Evolutionary conservation across 1,139 yeast species (phyloP).

Genomic region (Candida frijolesensis): DNA sequence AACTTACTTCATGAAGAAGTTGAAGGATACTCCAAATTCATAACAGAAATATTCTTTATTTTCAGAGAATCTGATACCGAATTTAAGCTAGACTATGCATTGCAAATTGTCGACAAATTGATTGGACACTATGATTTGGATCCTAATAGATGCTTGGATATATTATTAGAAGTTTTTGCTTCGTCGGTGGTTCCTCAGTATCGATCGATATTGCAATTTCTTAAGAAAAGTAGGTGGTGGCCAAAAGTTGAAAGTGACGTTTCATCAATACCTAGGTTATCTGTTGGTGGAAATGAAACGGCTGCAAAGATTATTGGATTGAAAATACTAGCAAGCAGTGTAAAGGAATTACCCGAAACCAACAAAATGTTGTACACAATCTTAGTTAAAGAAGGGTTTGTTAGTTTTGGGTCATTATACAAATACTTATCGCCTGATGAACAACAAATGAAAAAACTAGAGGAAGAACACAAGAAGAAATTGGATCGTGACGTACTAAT

Average conservation of each 20-base stretch:
- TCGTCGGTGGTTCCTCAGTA: conserved; percentile 47
- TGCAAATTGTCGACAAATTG: conserved; percentile 54
- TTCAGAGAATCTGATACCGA: conserved; percentile 42
- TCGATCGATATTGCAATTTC: conserved; percentile 48
- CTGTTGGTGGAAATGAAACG: conserved; percentile 66
- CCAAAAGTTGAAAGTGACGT: conserved; percentile 44
- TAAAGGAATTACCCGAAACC: conserved; percentile 44
- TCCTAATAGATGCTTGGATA: conserved; percentile 69
- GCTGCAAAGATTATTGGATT: conserved; percentile 65
- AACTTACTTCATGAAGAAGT: conserved; percentile 77
- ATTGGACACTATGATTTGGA: conserved; percentile 83
- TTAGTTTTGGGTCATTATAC: conserved; percentile 66
- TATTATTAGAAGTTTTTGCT: conserved; percentile 55
- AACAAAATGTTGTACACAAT: conserved; percentile 50
- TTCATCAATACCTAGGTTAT: conserved; percentile 31
- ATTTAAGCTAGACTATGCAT: conserved; percentile 47
- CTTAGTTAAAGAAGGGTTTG: conserved; percentile 67
- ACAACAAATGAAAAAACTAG: conserved; percentile 42
- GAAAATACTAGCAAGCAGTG: conserved; percentile 40
- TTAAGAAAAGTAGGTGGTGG: conserved; percentile 68
- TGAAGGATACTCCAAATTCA: conserved; percentile 77
- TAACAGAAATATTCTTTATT: conserved; percentile 53
- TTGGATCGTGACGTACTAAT: conserved; percentile 63
- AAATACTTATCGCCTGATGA: conserved; percentile 54
- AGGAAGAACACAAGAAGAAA: conserved; percentile 48